These are phyloP conservation scores for Podila horticola DNA, from an alignment of 192 early-diverging fungal genomes.

Conservation along the genomic window DNA sequence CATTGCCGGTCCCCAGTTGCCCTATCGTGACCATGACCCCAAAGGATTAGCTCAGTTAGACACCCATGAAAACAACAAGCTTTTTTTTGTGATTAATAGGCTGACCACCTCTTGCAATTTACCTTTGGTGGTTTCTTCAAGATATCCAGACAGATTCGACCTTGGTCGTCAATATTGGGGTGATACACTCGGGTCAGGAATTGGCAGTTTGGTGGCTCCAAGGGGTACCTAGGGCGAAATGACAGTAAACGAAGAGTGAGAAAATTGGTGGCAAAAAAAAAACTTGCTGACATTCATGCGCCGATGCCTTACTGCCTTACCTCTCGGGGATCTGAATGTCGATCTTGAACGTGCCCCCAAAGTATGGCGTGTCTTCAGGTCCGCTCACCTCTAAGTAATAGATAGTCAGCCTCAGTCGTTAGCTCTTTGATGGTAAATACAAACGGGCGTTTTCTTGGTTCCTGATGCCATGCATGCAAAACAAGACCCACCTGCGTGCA, in stretches of 20 bases:
- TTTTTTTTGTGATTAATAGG: neutral
- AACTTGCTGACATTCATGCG: neutral
- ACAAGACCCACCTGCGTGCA: constrained; percentile 63
- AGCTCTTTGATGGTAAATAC: no score
- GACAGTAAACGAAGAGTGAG: neutral
- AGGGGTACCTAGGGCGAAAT: constrained; percentile 59
- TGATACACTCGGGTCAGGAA: constrained; percentile 85
- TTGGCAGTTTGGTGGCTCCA: constrained; percentile 76
- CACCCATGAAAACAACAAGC: no score
- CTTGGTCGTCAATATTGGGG: constrained; percentile 83
- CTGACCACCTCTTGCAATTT: neutral
- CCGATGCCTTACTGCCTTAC: constrained; percentile 26
- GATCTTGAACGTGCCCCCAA: constrained; percentile 67
- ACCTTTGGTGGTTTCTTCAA: constrained; percentile 66
- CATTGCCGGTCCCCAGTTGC: constrained; percentile 77
- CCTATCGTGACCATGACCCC: constrained; percentile 16
- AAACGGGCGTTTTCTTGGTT: neutral
- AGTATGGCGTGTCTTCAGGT: constrained; percentile 74
- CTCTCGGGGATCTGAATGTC: constrained; percentile 66
- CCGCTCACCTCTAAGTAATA: constrained; percentile 59
- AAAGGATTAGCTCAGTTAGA: no score
- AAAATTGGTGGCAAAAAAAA: constrained; percentile 9
- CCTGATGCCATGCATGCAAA: neutral
- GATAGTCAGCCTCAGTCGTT: neutral
- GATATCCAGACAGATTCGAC: constrained; percentile 80